Conservation (phyloP, 1,139 yeast species). For the Nakaseomyces uthaithaninus region DNA sequence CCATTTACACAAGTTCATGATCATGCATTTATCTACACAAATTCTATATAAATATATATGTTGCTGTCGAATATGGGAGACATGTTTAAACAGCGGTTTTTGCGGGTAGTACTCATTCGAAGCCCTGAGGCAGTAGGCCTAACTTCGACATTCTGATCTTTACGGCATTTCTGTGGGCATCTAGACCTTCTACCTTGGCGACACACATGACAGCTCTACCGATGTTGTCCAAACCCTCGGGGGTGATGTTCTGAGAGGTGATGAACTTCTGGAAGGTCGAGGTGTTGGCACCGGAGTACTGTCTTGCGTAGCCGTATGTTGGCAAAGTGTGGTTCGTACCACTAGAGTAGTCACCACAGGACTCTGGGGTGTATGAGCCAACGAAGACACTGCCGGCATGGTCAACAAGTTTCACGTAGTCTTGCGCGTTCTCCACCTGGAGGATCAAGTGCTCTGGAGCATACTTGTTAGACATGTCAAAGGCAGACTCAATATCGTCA, state of each 20-base stretch:
- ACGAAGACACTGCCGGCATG: conserved; percentile 96
- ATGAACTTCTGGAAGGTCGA: conserved; percentile 92
- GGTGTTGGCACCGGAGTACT: conserved; percentile 95
- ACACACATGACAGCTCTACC: conserved; percentile 94
- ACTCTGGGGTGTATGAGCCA: conserved; percentile 93
- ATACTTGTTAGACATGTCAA: conserved; percentile 74
- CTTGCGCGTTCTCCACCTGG: conserved; percentile 71
- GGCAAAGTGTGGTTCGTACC: conserved; percentile 98
- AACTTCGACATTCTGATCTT: conserved; percentile 83
- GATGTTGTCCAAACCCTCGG: conserved; percentile 74
- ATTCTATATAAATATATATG: background rate
- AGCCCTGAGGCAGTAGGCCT: conserved; percentile 38
- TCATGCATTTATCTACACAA: background rate
- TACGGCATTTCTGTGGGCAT: conserved; percentile 94
- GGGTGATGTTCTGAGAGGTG: conserved; percentile 83
- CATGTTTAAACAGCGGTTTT: no score
- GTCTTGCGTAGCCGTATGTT: conserved; percentile 95
- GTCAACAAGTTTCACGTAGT: conserved; percentile 63
- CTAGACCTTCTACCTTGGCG: conserved; percentile 95
- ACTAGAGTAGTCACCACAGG: conserved; percentile 96
- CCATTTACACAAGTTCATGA: background rate
- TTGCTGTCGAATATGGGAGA: background rate
- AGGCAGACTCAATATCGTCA: conserved; percentile 63
- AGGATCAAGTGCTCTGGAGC: conserved; percentile 97
- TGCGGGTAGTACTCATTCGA: conserved; percentile 25